Percentiles rank a stretch among this genome's conserved stretches.
phyloP scores from a whole-genome alignment of 2,329 filamentous ascomycete species.

The Colletotrichum liaoningense region DNA sequence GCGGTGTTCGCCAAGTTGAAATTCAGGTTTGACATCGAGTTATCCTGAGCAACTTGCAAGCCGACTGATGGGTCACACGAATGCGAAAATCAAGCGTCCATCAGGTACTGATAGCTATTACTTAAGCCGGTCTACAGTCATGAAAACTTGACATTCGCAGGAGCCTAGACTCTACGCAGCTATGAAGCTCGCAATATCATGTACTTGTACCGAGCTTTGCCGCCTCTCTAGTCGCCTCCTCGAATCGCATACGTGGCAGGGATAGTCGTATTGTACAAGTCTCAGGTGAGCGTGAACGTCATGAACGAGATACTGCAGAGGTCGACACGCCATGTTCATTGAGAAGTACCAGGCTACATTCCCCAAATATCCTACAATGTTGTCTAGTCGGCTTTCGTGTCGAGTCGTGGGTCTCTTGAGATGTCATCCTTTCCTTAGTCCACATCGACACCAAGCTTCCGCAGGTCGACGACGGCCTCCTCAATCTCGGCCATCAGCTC shows the following conservation, averaged over 20 bases:
- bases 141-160: background rate
- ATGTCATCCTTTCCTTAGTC: conserved; percentile 61
- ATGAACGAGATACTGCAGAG: background rate
- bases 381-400: background rate
- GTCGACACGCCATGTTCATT: background rate
- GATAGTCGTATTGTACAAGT: background rate
- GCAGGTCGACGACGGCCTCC: conserved; percentile 78
- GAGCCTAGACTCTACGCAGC: background rate
- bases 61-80: background rate
- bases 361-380: background rate
- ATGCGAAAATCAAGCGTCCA: background rate
- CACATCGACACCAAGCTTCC: conserved; percentile 80
- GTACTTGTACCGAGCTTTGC: background rate
- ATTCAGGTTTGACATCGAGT: no score
- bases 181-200: background rate
- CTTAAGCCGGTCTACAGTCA: background rate
- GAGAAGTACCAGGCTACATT: background rate
- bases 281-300: background rate
- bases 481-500: conserved; percentile 90
- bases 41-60: no score
- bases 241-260: background rate
- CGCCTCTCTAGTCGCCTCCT: background rate
- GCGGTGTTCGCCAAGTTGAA: no score
- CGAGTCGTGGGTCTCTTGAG: background rate
- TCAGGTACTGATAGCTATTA: background rate